Conservation (phyloP, 2,329 filamentous ascomycete species). For the Xylaria sp. region DNA sequence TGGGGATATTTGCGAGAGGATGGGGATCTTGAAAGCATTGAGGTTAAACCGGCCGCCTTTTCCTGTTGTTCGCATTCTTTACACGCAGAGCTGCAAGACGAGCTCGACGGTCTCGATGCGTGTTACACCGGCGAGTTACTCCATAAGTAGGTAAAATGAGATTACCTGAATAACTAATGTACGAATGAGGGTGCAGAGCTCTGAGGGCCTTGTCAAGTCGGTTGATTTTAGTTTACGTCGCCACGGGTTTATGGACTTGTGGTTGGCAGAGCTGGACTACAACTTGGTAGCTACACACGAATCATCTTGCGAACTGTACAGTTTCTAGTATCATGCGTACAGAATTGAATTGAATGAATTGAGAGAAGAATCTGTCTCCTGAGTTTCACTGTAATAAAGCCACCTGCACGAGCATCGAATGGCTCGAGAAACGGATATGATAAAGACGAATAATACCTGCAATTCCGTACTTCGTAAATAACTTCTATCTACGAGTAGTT, state of each 20-base stretch:
- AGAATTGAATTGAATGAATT: too few relatives aligned
- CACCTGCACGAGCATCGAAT: too few relatives aligned
- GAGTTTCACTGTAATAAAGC: too few relatives aligned
- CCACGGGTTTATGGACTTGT: not conserved
- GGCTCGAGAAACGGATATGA: too few relatives aligned
- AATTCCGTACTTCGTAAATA: too few relatives aligned
- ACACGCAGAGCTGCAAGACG: not conserved
- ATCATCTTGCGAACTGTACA: too few relatives aligned
- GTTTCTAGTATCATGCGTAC: too few relatives aligned
- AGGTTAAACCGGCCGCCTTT: not conserved
- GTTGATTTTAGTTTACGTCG: not conserved
- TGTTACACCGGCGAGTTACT: not conserved
- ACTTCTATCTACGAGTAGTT: too few relatives aligned
- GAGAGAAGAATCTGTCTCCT: too few relatives aligned
- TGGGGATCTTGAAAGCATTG: not conserved
- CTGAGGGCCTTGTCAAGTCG: not conserved
- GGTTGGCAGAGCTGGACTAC: not conserved
- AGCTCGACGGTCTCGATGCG: not conserved
- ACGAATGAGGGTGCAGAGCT: not conserved
- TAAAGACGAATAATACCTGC: too few relatives aligned
- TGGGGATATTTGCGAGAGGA: not conserved
- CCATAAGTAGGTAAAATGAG: not conserved
- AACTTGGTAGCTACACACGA: not conserved
- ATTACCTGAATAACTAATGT: not conserved
- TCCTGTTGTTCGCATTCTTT: not conserved